A percentile compares a stretch with the other conserved stretches of the same genome.
Evolutionary conservation across 352 stramenopile genomes (phyloP).

Genomic region (Pythium oligandrum): DNA sequence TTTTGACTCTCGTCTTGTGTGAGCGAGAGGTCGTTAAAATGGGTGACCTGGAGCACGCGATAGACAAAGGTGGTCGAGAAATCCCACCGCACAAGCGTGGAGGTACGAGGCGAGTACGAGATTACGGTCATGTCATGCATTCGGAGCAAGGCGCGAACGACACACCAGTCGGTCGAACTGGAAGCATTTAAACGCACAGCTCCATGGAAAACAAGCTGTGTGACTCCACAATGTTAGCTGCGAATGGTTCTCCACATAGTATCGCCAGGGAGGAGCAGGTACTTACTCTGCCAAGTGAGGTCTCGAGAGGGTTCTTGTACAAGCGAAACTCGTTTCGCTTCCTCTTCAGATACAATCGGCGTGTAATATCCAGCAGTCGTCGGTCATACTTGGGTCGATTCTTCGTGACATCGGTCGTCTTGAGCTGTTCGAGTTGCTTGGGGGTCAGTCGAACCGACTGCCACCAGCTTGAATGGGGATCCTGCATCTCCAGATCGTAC

Average conservation of each 20-base stretch:
- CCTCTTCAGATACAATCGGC: no score
- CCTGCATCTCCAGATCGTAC: constrained; percentile 1
- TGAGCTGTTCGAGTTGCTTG: neutral
- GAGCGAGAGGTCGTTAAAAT: constrained; percentile 7
- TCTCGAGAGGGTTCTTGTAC: constrained; percentile 14
- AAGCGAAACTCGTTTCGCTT: constrained; percentile 3
- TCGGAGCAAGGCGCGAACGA: constrained; percentile 35
- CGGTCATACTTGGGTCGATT: no score
- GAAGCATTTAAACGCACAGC: constrained; percentile 2
- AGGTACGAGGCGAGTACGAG: constrained; percentile 32
- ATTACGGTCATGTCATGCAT: constrained; percentile 26
- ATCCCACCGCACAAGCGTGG: constrained; percentile 25
- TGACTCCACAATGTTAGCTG: no score
- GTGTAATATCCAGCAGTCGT: no score
- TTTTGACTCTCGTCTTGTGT: neutral
- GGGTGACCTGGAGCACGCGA: constrained; percentile 29
- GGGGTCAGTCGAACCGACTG: neutral
- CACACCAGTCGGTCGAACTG: constrained; percentile 1
- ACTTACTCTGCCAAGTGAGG: constrained; percentile 18
- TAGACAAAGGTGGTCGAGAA: constrained; percentile 32
- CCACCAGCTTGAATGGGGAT: neutral
- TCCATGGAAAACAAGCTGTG: constrained; percentile 18
- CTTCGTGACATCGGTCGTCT: no score
- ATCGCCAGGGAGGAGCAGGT: neutral
- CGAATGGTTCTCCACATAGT: neutral